Evolutionary conservation across 257 asterid genomes (phyloP).

Genomic region (Nyctanthes arbortristis): DNA sequence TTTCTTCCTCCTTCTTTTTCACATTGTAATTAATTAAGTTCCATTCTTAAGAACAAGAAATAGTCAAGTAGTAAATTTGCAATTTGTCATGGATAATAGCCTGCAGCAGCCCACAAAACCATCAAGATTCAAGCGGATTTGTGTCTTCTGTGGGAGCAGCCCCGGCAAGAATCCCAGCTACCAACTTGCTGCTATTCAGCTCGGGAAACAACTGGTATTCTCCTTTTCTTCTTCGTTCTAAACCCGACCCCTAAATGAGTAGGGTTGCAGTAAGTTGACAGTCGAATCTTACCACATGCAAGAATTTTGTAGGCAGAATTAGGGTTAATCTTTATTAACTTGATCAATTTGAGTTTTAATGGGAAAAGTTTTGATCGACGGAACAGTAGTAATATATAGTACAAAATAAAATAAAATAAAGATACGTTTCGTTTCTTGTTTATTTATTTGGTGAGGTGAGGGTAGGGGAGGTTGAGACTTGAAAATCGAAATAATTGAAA

Average conservation of each 20-base stretch:
- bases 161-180: constrained; percentile 79
- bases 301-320: neutral
- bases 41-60: neutral
- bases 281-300: neutral
- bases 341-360: neutral
- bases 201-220: constrained; percentile 66
- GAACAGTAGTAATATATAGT: neutral
- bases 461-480: too few relatives aligned
- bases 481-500: neutral
- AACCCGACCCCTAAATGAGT: neutral
- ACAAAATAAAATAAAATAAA: neutral
- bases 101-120: constrained; percentile 29
- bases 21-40: neutral
- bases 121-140: constrained; percentile 76
- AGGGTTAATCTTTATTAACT: neutral
- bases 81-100: constrained; percentile 50
- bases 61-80: neutral
- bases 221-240: neutral
- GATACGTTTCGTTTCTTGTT: neutral
- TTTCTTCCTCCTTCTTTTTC: neutral
- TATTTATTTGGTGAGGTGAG: neutral
- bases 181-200: constrained; percentile 75
- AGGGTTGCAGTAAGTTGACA: neutral
- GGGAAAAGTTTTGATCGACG: neutral
- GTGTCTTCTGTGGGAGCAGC: constrained; percentile 88